These are phyloP conservation scores for Cladorrhinum sp. DNA, from an alignment of 2,329 filamentous ascomycete species.

Conservation along the genomic window DNA sequence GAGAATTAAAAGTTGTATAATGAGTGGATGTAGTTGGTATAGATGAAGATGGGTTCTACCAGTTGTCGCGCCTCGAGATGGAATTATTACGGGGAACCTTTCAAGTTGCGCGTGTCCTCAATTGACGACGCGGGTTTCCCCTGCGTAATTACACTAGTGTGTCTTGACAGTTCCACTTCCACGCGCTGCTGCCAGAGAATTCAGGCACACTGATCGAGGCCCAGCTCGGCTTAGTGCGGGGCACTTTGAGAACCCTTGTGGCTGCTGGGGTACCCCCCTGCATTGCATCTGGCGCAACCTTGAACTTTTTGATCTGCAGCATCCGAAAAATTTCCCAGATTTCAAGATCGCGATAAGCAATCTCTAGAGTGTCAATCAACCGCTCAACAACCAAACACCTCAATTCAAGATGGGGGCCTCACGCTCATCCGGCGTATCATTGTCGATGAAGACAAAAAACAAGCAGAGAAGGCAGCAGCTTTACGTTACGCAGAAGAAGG, in stretches of 20 bases:
- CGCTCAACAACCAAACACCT: neutral
- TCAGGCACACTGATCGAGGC: neutral
- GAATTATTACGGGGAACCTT: neutral
- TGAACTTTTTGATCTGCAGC: constrained; percentile 2
- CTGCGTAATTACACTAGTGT: constrained; percentile 6
- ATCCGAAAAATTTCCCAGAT: neutral
- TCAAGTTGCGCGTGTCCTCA: constrained; percentile 6
- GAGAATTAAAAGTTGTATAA: constrained; percentile 3
- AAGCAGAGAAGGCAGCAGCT: constrained; percentile 77
- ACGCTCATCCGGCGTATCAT: constrained; percentile 29
- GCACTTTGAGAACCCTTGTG: neutral
- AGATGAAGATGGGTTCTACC: constrained; percentile 8
- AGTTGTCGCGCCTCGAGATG: neutral
- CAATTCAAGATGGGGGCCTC: constrained; percentile 26
- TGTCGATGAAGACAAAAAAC: constrained; percentile 54
- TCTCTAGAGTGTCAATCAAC: neutral
- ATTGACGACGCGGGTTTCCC: constrained; percentile 6
- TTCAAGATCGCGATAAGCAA: neutral
- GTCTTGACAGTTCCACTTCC: neutral
- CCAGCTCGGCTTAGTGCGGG: neutral
- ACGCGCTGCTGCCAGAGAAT: constrained; percentile 27
- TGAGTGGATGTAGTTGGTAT: constrained; percentile 4
- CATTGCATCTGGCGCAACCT: neutral
- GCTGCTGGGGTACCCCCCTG: neutral
- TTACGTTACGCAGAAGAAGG: constrained; percentile 76